Conservation (phyloP, 2,329 filamentous ascomycete genomes). For the Curvularia sp. region DNA sequence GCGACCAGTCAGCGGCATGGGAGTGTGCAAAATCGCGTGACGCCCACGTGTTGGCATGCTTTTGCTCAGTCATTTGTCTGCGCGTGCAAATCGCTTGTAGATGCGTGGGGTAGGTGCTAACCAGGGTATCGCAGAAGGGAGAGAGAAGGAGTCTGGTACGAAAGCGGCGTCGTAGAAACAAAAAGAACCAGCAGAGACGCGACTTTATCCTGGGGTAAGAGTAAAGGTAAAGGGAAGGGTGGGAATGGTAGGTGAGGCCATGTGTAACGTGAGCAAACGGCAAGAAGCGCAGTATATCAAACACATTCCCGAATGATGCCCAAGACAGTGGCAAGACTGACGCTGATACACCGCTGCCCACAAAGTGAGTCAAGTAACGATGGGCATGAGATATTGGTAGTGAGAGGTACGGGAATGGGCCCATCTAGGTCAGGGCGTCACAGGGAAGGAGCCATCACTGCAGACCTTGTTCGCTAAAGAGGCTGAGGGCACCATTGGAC, state of each 20-base stretch:
- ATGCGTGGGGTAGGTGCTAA: not conserved
- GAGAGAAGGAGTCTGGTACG: not conserved
- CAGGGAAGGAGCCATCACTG: not conserved
- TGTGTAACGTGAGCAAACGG: not conserved
- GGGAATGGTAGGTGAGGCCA: not conserved
- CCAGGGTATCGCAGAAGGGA: not conserved
- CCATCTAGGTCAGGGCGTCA: not conserved
- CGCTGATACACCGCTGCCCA: not conserved
- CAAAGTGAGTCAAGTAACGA: not conserved
- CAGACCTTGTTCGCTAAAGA: not conserved
- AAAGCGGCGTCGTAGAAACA: not conserved
- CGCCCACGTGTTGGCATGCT: not conserved
- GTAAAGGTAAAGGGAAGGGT: not conserved
- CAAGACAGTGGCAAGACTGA: not conserved
- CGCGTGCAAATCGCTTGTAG: not conserved
- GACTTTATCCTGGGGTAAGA: not conserved
- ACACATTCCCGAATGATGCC: not conserved
- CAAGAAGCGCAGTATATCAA: not conserved
- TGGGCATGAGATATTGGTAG: not conserved
- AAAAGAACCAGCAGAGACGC: not conserved
- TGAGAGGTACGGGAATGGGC: not conserved
- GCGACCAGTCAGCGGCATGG: constrained; percentile 18
- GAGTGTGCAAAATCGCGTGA: constrained; percentile 23
- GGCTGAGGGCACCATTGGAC: not conserved
- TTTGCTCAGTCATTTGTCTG: not conserved